Conservation (phyloP, 2,329 filamentous ascomycete genomes). For the Fusarium napiforme region DNA sequence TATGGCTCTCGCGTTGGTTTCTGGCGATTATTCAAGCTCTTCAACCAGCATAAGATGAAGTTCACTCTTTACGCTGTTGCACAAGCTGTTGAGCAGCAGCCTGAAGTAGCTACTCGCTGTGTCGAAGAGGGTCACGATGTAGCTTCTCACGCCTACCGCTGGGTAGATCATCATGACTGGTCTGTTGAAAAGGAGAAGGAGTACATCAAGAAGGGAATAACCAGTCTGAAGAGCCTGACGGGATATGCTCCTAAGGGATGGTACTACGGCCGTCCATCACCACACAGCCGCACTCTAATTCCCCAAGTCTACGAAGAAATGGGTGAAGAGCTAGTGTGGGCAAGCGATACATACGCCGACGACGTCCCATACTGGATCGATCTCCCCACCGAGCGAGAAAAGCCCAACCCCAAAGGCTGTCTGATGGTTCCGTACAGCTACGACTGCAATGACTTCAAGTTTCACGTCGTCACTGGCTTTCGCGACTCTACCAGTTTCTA, state of each 20-base stretch:
- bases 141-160: slow-evolving; percentile 4
- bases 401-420: background rate
- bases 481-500: background rate
- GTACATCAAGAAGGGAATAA: background rate
- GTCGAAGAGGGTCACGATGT: slow-evolving; percentile 7
- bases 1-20: slow-evolving; percentile 12
- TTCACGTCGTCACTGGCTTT: background rate
- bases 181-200: background rate
- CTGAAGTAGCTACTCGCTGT: slow-evolving; percentile 1
- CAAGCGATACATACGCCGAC: slow-evolving; percentile 3
- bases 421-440: slow-evolving; percentile 14
- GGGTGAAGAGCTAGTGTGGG: slow-evolving; percentile 1
- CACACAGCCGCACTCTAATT: background rate
- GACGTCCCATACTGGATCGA: slow-evolving; percentile 13
- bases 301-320: slow-evolving; percentile 5
- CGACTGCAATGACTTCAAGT: slow-evolving; percentile 17
- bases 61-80: slow-evolving; percentile 10
- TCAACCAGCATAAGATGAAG: background rate
- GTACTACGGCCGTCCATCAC: slow-evolving; percentile 8
- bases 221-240: background rate
- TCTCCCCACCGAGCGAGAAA: background rate
- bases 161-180: slow-evolving; percentile 17
- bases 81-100: slow-evolving; percentile 1
- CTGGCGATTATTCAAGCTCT: slow-evolving; percentile 3
- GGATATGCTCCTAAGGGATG: background rate